phyloP scores from a whole-genome alignment of 2,329 filamentous ascomycete species.

The Mycocentrospora acerina region DNA sequence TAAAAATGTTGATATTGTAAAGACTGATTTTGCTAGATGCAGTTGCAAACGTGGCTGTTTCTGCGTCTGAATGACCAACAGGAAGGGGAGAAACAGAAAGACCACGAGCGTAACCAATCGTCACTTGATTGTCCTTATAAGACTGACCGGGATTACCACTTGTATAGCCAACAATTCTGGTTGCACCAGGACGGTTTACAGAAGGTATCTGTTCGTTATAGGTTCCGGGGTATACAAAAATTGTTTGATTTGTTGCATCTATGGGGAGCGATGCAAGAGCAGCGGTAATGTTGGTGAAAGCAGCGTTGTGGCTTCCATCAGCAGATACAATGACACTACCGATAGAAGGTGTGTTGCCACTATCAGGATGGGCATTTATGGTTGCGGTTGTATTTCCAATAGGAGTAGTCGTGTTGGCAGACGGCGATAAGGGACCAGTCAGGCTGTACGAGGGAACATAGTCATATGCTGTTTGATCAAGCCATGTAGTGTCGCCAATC shows the following conservation, averaged over 20 bases:
- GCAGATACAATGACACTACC: constrained; percentile 48
- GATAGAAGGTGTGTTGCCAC: constrained; percentile 44
- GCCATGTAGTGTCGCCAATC: constrained; percentile 46
- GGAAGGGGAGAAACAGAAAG: constrained; percentile 45
- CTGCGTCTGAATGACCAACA: constrained; percentile 49
- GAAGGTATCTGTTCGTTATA: constrained; percentile 62
- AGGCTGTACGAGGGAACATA: constrained; percentile 31
- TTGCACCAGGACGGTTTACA: constrained; percentile 47
- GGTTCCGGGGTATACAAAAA: constrained; percentile 61
- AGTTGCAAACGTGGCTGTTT: constrained; percentile 50
- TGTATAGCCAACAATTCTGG: constrained; percentile 61
- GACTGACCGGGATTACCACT: constrained; percentile 42
- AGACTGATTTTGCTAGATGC: constrained; percentile 54
- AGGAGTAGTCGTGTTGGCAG: constrained; percentile 31
- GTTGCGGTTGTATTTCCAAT: constrained; percentile 31
- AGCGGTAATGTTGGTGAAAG: constrained; percentile 38
- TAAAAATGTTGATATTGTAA: constrained; percentile 60
- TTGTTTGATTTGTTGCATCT: constrained; percentile 50
- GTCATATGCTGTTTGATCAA: constrained; percentile 46
- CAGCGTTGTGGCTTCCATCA: constrained; percentile 29
- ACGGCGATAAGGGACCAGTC: constrained; percentile 7
- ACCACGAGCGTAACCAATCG: constrained; percentile 44
- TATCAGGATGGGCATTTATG: constrained; percentile 42
- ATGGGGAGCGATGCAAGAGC: constrained; percentile 41
- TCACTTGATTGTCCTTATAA: constrained; percentile 60